These are phyloP conservation scores for Debaryomycetaceae sp. DNA, from an alignment of 1,139 yeast species.

Conservation along the genomic window DNA sequence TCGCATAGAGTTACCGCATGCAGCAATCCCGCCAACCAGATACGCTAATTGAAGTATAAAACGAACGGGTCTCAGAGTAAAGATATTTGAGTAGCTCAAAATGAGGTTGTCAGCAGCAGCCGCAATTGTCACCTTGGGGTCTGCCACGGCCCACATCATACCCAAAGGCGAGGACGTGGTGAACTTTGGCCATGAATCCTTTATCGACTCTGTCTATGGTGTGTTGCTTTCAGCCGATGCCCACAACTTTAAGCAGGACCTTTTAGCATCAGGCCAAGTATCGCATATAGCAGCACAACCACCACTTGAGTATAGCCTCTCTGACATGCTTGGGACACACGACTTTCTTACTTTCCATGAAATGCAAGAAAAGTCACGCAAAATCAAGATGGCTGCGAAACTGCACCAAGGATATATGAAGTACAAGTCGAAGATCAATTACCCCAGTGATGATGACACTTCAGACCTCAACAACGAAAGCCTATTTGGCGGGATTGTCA, in stretches of 20 bases:
- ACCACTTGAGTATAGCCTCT: background rate
- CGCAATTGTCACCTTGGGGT: too few relatives aligned
- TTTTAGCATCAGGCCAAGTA: too few relatives aligned
- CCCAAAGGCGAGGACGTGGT: too few relatives aligned
- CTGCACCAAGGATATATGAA: conserved; percentile 16
- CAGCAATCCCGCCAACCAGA: too few relatives aligned
- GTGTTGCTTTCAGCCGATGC: conserved; percentile 10
- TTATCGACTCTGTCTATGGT: conserved; percentile 20
- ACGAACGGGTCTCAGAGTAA: too few relatives aligned
- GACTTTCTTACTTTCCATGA: conserved; percentile 2
- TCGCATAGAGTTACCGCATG: too few relatives aligned
- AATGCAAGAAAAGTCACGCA: background rate
- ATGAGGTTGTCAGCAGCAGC: too few relatives aligned
- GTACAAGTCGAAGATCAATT: conserved; percentile 20
- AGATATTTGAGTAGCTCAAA: too few relatives aligned
- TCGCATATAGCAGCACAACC: too few relatives aligned
- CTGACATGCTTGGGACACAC: background rate
- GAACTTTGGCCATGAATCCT: conserved; percentile 12
- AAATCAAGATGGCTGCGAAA: conserved; percentile 5
- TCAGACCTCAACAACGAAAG: conserved; percentile 22
- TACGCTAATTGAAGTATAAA: too few relatives aligned
- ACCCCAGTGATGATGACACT: conserved; percentile 37
- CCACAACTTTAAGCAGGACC: too few relatives aligned
- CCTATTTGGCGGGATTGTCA: conserved; percentile 41
- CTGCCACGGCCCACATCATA: too few relatives aligned